Evolutionary conservation across 352 stramenopile genomes (phyloP).

Genomic region (Globisporangium paroecandrum): DNA sequence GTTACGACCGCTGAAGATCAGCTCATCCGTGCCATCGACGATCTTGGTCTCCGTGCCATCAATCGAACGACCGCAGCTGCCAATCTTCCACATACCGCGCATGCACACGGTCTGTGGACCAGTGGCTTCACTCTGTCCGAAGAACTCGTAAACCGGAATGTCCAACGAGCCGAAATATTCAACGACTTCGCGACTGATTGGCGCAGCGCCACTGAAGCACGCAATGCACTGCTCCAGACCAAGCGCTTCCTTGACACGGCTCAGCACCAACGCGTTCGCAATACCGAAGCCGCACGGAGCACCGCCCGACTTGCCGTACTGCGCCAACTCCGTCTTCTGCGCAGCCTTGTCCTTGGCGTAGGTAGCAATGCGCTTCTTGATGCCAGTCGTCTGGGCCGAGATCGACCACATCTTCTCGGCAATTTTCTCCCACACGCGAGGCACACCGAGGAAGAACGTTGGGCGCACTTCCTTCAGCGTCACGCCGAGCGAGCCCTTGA

Average conservation of each 20-base stretch:
- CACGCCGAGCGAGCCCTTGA: conserved; percentile 84
- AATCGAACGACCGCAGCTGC: conserved; percentile 76
- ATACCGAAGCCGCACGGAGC: conserved; percentile 87
- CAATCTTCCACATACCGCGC: conserved; percentile 87
- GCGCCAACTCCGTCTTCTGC: conserved; percentile 74
- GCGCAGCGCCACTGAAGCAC: conserved; percentile 82
- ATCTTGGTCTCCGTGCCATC: conserved; percentile 62
- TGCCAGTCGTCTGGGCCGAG: conserved; percentile 74
- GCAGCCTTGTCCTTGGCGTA: conserved; percentile 88
- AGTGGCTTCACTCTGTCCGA: conserved; percentile 90
- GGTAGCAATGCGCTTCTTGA: conserved; percentile 90
- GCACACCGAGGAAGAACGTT: conserved; percentile 90
- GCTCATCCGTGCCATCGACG: conserved; percentile 55
- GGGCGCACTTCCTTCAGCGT: conserved; percentile 86
- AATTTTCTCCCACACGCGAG: conserved; percentile 93
- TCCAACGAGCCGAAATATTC: conserved; percentile 95
- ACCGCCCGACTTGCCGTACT: conserved; percentile 85
- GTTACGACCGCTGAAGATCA: conserved; percentile 81
- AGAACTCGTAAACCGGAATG: conserved; percentile 93
- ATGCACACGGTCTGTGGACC: conserved; percentile 83
- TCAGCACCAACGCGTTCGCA: conserved; percentile 85
- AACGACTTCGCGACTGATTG: conserved; percentile 91
- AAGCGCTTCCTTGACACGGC: conserved; percentile 86
- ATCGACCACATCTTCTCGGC: conserved; percentile 89
- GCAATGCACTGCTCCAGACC: conserved; percentile 88